Evolutionary conservation across 768 basidiomycete genomes (phyloP), one percentile per base, ranked within the genome.

Genomic region (Rhodotorula graminis): DNA sequence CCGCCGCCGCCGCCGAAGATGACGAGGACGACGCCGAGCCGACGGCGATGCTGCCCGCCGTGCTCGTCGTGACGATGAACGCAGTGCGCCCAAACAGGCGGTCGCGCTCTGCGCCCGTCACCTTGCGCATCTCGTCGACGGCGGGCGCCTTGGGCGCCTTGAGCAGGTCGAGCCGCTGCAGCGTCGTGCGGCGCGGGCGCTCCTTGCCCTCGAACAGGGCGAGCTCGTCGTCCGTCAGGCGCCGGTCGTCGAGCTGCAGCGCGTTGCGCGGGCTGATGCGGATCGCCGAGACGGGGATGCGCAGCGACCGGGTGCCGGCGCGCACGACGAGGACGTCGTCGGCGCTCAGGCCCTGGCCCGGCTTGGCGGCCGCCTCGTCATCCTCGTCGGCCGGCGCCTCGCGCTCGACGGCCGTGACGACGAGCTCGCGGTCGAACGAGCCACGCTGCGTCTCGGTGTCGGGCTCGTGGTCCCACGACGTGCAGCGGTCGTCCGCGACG

Each of bases 241-340:
- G 71, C n/a, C 77, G 76, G 57, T 77, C 58, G 64, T 75, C 64
- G 63, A 77, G 61, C 59, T 70, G 67, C 5, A 25, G 10, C 21
- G 44, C 31, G 27, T 53, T 61, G 27, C 23, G 40, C 8, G 37
- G 47, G 6, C 55, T 12, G 44, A 78, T 56, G 50, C 61, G 29
- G n/a, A 76, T 31, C 1, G 63, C 65, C 0, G 42, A 47, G 58
- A 76, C 46, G 4, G 25, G 47, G 9, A 76, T 42, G 40, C 69
- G 64, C 9, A 69, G 23, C 58, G 31, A 15, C 10, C 53, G 52
- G n/a, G 50, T 52, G 59, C 67, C 65, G 46, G 29, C 31, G 50
- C 78, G 65, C 84, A 85, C 49, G 82, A 81, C 5, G 86, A 83
- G 82, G 70, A 90, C 79, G 27, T 84, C 81, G 19, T 58, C 52